Evolutionary conservation across 2,329 filamentous ascomycete species (phyloP).

Genomic region (Orbilia brochopaga): DNA sequence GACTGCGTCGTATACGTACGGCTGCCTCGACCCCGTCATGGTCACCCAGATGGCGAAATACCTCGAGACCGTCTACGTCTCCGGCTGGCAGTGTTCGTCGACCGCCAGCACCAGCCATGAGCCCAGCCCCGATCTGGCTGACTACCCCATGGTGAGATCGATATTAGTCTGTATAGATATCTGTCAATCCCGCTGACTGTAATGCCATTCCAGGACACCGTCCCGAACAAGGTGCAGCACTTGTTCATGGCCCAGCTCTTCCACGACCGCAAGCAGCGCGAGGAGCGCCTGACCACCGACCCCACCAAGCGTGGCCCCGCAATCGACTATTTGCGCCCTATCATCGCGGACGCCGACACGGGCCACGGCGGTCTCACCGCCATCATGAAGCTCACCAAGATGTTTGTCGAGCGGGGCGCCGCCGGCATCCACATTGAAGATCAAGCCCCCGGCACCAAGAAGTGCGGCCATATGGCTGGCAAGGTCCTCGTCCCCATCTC

Average conservation of each 20-base stretch:
- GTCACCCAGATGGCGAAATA: conserved; percentile 99
- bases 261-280: conserved; percentile 98
- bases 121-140: conserved; percentile 94
- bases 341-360: conserved; percentile 95
- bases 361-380: conserved; percentile 97
- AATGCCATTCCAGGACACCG: conserved; percentile 72
- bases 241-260: conserved; percentile 98
- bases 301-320: conserved; percentile 75
- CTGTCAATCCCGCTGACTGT: neutral
- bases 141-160: conserved; percentile 81
- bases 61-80: conserved; percentile 97
- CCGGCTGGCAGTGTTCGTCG: conserved; percentile 97
- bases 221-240: conserved; percentile 97
- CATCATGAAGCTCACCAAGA: conserved; percentile 98
- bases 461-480: conserved; percentile 99
- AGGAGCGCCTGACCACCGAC: conserved; percentile 82
- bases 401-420: conserved; percentile 94
- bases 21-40: conserved; percentile 97
- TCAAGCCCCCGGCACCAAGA: conserved; percentile 97
- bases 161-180: neutral
- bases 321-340: conserved; percentile 91
- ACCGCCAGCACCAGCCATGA: conserved; percentile 94
- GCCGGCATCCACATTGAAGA: conserved; percentile 99
- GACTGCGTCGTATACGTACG: conserved; percentile 80
- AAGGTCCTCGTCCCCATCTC: conserved; percentile 96